phyloP scores from a whole-genome alignment of 768 basidiomycete genomes.

The Phlebiopsis flavidoalba region DNA sequence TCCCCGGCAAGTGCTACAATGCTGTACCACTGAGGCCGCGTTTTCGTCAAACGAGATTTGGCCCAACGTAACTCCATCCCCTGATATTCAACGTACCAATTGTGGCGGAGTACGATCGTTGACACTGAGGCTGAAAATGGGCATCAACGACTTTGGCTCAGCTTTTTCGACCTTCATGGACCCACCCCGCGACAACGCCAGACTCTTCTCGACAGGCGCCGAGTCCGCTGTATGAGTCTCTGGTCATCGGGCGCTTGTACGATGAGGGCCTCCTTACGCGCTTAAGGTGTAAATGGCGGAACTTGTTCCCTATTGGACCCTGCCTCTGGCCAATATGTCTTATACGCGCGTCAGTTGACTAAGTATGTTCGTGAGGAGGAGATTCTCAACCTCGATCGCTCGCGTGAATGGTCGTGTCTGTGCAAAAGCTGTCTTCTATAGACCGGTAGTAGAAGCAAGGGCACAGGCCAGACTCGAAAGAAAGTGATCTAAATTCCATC shows the following conservation, averaged over 20 bases:
- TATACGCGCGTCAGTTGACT: slow-evolving; percentile 94
- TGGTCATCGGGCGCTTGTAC: slow-evolving; percentile 89
- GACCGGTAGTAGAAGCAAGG: slow-evolving; percentile 99
- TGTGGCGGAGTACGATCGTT: slow-evolving; percentile 88
- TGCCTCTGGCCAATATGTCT: slow-evolving; percentile 95
- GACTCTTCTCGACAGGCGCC: slow-evolving; percentile 91
- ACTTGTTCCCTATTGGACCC: slow-evolving; percentile 85
- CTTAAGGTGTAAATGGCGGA: slow-evolving; percentile 97
- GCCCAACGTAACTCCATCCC: slow-evolving; percentile 92
- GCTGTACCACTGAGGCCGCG: slow-evolving; percentile 94
- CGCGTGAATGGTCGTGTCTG: slow-evolving; percentile 96
- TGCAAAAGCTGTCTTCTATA: slow-evolving; percentile 95
- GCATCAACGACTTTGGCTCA: slow-evolving; percentile 93
- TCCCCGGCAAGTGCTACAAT: slow-evolving; percentile 98
- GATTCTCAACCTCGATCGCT: slow-evolving; percentile 94
- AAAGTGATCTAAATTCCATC: slow-evolving; percentile 99
- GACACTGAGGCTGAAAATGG: slow-evolving; percentile 98
- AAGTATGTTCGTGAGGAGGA: slow-evolving; percentile 98
- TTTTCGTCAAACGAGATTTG: slow-evolving; percentile 99
- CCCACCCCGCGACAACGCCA: slow-evolving; percentile 94
- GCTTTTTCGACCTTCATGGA: slow-evolving; percentile 95
- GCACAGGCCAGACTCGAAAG: slow-evolving; percentile 98
- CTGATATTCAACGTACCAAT: slow-evolving; percentile 95
- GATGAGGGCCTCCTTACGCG: slow-evolving; percentile 95
- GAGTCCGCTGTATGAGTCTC: slow-evolving; percentile 96